Evolutionary conservation across 441 rosid species (phyloP), one percentile per base, ranked within the genome.

Genomic region (Euphorbia celastroides): DNA sequence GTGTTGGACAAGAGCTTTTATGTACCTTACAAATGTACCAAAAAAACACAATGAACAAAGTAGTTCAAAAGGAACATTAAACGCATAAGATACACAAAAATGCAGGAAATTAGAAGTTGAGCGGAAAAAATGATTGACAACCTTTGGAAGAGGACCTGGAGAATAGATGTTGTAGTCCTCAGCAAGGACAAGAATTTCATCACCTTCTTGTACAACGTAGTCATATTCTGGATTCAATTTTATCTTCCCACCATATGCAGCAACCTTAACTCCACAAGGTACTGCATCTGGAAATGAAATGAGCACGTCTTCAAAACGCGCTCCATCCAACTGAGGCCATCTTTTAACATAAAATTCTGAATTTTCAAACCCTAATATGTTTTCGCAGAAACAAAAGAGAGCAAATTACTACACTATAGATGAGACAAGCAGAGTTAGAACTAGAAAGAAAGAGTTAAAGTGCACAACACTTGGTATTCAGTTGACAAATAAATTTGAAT

Each of bases 181-280:
- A 8, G 97, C 98, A 62, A 93, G 88, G 54, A 90, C 98, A 78
- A 93, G 89, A 66, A 90, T 72, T 83, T 88, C 98, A 80, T 90
- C 98, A 50, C 97, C 89, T 80, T 83, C 89, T 77, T 77, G 69
- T 27, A 93, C 67, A 64, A 87, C 69, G 66, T 88, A 88, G 78
- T 73, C 65, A 62, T 84, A 90, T 75, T 83, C 87, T 13, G 97
- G 97, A 72, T 90, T 92, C 71, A 92, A 65, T 60, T 82, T 78
- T 71, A 90, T 90, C 75, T 80, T 88, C 66, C 89, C 96, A 63
- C 75, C 80, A 48, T 88, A 86, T 5, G 84, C 88, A 67, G 92
- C 93, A 78, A 85, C 88, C 82, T 92, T 92, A 70, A 90, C 77
- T 74, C 96, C 93, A 72, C 96, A 92, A 58, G 96, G 98, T 75